Conservation (phyloP, 2,329 filamentous ascomycete species). For the Acarospora socialis region DNA sequence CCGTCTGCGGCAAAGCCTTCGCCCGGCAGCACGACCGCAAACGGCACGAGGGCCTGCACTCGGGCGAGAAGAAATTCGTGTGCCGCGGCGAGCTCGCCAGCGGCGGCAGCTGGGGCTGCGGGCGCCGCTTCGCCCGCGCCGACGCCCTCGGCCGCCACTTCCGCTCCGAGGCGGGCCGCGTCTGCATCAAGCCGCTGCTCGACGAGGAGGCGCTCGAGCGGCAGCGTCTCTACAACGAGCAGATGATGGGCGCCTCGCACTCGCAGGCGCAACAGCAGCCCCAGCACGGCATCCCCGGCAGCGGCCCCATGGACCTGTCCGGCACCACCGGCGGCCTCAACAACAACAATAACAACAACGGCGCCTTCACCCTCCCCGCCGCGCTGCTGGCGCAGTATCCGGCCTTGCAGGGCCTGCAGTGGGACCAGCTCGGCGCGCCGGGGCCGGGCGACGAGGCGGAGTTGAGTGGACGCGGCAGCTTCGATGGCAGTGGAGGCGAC, state of each 20-base stretch:
- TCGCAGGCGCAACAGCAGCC: slow-evolving; percentile 50
- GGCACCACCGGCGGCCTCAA: slow-evolving; percentile 44
- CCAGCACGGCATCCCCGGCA: slow-evolving; percentile 41
- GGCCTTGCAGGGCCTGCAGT: slow-evolving; percentile 78
- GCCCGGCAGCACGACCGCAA: slow-evolving; percentile 95
- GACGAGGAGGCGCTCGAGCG: slow-evolving; percentile 84
- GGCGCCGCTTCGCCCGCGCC: slow-evolving; percentile 81
- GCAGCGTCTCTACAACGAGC: slow-evolving; percentile 60
- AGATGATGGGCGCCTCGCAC: slow-evolving; percentile 44
- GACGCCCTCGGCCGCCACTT: slow-evolving; percentile 93
- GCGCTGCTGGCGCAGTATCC: slow-evolving; percentile 86
- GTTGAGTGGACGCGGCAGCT: slow-evolving; percentile 64
- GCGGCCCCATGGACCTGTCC: slow-evolving; percentile 45
- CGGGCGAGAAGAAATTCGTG: slow-evolving; percentile 96
- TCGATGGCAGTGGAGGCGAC: slow-evolving; percentile 58
- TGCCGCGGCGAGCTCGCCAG: slow-evolving; percentile 83
- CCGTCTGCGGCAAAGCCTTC: slow-evolving; percentile 92
- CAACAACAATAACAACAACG: slow-evolving; percentile 38
- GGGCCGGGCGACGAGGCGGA: slow-evolving; percentile 56
- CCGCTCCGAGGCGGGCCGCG: slow-evolving; percentile 82
- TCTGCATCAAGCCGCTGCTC: slow-evolving; percentile 93
- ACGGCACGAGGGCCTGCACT: slow-evolving; percentile 88
- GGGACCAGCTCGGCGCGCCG: slow-evolving; percentile 53
- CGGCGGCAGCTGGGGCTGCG: slow-evolving; percentile 80
- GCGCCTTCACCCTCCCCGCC: slow-evolving; percentile 61